Evolutionary conservation across 148 eudicot species (phyloP).

Genomic region (Mesembryanthemum crystallinum): DNA sequence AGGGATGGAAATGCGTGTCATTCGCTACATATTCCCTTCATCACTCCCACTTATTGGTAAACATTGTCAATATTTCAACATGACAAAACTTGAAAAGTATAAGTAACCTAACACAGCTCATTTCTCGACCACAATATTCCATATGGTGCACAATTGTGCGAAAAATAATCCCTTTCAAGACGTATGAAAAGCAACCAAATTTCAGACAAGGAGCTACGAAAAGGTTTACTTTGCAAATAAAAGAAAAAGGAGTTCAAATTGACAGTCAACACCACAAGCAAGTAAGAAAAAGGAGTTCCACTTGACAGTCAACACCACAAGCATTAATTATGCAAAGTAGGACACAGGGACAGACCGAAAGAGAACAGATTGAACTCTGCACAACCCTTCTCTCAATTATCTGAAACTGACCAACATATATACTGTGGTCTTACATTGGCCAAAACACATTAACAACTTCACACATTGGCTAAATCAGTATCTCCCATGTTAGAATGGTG

Average conservation of each 20-base stretch:
- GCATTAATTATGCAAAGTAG: not conserved
- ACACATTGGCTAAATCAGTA: not conserved
- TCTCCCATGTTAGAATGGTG: not conserved
- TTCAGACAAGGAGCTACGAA: not conserved
- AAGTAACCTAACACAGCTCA: not conserved
- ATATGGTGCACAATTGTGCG: too few relatives aligned
- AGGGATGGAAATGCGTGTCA: not conserved
- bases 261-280: too few relatives aligned
- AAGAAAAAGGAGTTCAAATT: too few relatives aligned
- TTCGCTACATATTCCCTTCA: not conserved
- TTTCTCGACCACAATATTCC: too few relatives aligned
- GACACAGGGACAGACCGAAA: too few relatives aligned
- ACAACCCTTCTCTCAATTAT: not conserved
- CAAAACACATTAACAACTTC: not conserved
- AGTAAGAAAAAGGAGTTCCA: not conserved
- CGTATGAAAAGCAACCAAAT: not conserved
- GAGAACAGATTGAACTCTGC: not conserved
- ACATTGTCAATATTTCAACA: too few relatives aligned
- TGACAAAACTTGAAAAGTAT: not conserved
- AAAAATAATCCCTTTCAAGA: too few relatives aligned
- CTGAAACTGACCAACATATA: not conserved
- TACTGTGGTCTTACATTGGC: not conserved
- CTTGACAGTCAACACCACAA: not conserved
- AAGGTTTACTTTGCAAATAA: too few relatives aligned
- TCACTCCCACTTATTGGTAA: not conserved